phyloP scores from a whole-genome alignment of 2,329 filamentous ascomycete species.

The Penicillium crustosum region DNA sequence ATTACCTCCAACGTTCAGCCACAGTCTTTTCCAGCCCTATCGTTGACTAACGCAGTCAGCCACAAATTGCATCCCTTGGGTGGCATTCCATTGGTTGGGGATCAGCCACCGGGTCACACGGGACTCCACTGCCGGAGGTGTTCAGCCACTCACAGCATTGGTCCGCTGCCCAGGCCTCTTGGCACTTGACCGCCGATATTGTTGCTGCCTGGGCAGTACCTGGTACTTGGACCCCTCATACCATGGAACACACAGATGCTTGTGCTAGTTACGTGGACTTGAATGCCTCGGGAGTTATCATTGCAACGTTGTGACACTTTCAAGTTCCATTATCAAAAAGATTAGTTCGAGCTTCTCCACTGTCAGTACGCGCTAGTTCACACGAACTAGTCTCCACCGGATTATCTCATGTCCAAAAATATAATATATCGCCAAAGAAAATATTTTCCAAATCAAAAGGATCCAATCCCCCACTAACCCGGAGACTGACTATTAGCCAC shows the following conservation, averaged over 20 bases:
- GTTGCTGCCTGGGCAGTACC: slow-evolving; percentile 23
- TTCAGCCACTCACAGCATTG: neutral
- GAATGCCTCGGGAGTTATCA: neutral
- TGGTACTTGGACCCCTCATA: neutral
- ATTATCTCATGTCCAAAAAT: neutral
- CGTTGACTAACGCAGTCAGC: slow-evolving; percentile 14
- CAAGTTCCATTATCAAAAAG: neutral
- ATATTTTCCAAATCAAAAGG: neutral
- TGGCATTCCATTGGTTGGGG: slow-evolving; percentile 10
- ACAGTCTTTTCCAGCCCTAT: slow-evolving; percentile 22
- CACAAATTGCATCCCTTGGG: slow-evolving; percentile 12
- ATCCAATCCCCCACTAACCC: neutral
- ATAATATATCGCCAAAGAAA: slow-evolving; percentile 1
- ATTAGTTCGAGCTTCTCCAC: slow-evolving; percentile 2
- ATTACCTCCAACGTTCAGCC: slow-evolving; percentile 8
- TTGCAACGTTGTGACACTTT: neutral
- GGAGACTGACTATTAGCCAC: neutral
- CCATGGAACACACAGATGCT: neutral
- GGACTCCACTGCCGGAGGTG: neutral
- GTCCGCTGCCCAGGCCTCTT: neutral
- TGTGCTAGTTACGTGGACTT: neutral
- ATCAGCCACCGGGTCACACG: slow-evolving; percentile 13
- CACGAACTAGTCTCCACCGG: neutral
- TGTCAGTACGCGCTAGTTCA: neutral
- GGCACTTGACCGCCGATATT: slow-evolving; percentile 22